These are phyloP conservation scores for Dioszegia crocea DNA, from an alignment of 768 basidiomycete genomes.

Conservation along the genomic window DNA sequence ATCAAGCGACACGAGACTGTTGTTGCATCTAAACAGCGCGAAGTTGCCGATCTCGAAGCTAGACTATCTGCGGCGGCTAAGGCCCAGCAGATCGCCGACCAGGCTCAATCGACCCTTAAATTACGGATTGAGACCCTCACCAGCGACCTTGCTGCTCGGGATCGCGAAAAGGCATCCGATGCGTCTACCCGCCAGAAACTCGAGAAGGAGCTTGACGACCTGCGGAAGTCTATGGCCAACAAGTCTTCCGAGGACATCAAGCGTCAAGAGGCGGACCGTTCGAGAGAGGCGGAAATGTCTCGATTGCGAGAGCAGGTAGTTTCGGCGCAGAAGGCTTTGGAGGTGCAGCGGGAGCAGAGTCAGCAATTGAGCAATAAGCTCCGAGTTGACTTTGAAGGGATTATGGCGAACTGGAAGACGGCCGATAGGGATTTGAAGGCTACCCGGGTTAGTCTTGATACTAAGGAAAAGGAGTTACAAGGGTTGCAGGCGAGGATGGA, in stretches of 20 bases:
- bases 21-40: constrained; percentile 54
- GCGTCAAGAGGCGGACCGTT: constrained; percentile 75
- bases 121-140: constrained; percentile 51
- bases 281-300: constrained; percentile 76
- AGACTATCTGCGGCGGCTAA: constrained; percentile 10
- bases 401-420: constrained; percentile 61
- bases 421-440: constrained; percentile 62
- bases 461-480: constrained; percentile 55
- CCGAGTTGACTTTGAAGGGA: constrained; percentile 68
- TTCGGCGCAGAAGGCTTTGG: constrained; percentile 64
- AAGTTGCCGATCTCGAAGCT: constrained; percentile 25
- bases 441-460: constrained; percentile 56
- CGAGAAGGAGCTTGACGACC: constrained; percentile 76
- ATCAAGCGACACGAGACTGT: constrained; percentile 74
- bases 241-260: constrained; percentile 82
- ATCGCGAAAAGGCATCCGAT: constrained; percentile 49
- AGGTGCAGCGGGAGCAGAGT: constrained; percentile 60
- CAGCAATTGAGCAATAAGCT: constrained; percentile 68
- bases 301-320: constrained; percentile 64
- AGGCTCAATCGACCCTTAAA: constrained; percentile 20
- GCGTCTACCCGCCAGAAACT: constrained; percentile 54
- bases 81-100: constrained; percentile 22
- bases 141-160: constrained; percentile 53
- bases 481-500: constrained; percentile 18
- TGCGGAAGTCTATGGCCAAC: constrained; percentile 75